A percentile compares a stretch with the other conserved stretches of the same genome.
Evolutionary conservation across 441 rosid species (phyloP).

Genomic region (Erodium moschatum): DNA sequence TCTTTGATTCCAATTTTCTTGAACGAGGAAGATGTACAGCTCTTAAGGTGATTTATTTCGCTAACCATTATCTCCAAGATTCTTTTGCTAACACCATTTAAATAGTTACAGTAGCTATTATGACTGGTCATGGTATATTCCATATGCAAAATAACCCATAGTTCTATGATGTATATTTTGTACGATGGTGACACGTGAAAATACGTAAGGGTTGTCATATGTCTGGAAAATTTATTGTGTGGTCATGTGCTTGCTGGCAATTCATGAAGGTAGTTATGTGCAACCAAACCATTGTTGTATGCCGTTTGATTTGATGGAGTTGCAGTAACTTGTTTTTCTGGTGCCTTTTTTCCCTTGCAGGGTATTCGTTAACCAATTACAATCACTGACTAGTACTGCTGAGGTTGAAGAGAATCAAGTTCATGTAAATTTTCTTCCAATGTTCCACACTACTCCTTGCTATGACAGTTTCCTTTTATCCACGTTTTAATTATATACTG

Average conservation of each 20-base stretch:
- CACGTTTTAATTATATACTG: conserved; percentile 16
- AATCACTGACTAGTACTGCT: conserved; percentile 34
- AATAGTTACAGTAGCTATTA: neutral
- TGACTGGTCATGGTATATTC: neutral
- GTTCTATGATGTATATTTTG: no score
- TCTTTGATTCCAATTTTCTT: conserved; percentile 66
- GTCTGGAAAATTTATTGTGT: no score
- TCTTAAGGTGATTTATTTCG: conserved; percentile 54
- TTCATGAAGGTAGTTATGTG: no score
- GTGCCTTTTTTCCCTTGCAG: conserved; percentile 33
- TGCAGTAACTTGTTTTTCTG: neutral
- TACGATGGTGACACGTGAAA: no score
- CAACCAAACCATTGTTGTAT: neutral
- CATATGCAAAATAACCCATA: no score
- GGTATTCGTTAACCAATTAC: conserved; percentile 65
- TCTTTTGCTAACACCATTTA: conserved; percentile 4
- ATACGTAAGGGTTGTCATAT: no score
- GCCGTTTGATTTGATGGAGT: neutral
- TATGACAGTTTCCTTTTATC: conserved; percentile 16
- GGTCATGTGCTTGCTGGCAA: no score
- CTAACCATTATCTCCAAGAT: conserved; percentile 14
- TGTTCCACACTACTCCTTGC: conserved; percentile 7
- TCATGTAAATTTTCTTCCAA: conserved; percentile 34
- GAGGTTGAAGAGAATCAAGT: conserved; percentile 43
- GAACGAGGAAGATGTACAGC: conserved; percentile 67